These are phyloP conservation scores for Tetracentron sinense DNA, from an alignment of 164 flowering plant species.

Conservation along the genomic window DNA sequence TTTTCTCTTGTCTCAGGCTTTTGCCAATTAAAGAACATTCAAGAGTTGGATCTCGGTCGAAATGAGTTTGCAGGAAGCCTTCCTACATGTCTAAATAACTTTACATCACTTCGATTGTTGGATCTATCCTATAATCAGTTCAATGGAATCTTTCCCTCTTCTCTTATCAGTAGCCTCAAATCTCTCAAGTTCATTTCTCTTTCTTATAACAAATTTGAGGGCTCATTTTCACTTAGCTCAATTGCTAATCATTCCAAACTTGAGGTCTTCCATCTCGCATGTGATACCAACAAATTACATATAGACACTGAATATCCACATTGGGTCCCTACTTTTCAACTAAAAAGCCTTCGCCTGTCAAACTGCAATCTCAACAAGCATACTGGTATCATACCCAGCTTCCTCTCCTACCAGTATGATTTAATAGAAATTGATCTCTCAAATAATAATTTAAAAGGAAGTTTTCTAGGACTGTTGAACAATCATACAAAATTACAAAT, in stretches of 20 bases:
- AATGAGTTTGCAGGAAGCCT: background rate
- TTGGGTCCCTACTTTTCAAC: too few species aligned
- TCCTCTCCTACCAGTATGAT: constrained; percentile 13
- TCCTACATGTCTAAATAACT: constrained; percentile 2
- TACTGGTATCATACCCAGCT: constrained; percentile 3
- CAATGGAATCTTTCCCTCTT: background rate
- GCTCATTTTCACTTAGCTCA: background rate
- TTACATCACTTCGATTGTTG: background rate
- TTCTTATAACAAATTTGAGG: background rate
- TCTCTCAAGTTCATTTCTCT: constrained; percentile 4
- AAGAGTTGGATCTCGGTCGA: background rate
- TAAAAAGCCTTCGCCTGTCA: background rate
- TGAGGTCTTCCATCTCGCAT: background rate
- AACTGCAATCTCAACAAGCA: background rate
- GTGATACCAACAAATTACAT: too few species aligned
- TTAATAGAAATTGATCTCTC: constrained; percentile 6
- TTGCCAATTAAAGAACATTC: background rate
- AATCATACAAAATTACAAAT: constrained; percentile 9
- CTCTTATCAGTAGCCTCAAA: background rate
- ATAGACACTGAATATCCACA: too few species aligned
- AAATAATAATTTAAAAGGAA: background rate
- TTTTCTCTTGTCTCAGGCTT: too few species aligned
- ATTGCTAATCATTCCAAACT: constrained; percentile 5
- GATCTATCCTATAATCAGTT: background rate
- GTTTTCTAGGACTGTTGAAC: constrained; percentile 16